A percentile compares a stretch with the other conserved stretches of the same genome.
Evolutionary conservation across 805 yeast genomes (phyloP).

Genomic region (Grigorovia jiainica): DNA sequence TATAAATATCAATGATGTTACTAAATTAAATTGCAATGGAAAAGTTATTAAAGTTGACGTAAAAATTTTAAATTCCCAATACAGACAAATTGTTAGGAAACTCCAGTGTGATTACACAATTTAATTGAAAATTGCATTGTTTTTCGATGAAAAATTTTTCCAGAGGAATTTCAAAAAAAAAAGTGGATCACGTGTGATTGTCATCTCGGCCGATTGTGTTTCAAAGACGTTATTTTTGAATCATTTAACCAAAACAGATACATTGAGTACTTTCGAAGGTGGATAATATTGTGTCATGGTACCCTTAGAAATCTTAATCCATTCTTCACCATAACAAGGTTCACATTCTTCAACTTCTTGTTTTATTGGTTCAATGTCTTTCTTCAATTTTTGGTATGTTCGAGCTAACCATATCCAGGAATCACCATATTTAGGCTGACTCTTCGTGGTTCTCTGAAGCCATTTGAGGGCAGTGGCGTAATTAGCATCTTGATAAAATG

Average conservation of each 20-base stretch:
- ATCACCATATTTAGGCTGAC: conserved; percentile 60
- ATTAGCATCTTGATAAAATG: conserved; percentile 60
- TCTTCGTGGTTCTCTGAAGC: conserved; percentile 59
- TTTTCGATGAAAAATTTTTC: conserved; percentile 1
- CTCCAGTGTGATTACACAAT: background rate
- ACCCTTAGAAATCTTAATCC: conserved; percentile 47
- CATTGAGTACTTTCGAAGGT: conserved; percentile 32
- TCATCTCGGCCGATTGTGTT: background rate
- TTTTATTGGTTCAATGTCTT: conserved; percentile 5
- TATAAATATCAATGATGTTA: background rate
- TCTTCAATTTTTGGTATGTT: conserved; percentile 31
- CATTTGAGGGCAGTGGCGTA: conserved; percentile 56
- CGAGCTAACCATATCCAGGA: conserved; percentile 59
- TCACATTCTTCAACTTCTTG: conserved; percentile 34
- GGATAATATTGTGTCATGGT: conserved; percentile 36
- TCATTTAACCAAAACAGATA: too few species aligned
- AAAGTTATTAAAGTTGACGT: background rate
- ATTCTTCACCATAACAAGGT: conserved; percentile 53
- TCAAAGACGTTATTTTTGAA: too few species aligned
- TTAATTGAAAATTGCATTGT: background rate
- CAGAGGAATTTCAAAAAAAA: conserved; percentile 3
- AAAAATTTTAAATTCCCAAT: background rate
- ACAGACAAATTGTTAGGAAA: background rate
- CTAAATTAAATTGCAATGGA: background rate
- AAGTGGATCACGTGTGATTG: too few species aligned